Conservation (phyloP, 495 filamentous ascomycete genomes). For the Xylaria intraflava region DNA sequence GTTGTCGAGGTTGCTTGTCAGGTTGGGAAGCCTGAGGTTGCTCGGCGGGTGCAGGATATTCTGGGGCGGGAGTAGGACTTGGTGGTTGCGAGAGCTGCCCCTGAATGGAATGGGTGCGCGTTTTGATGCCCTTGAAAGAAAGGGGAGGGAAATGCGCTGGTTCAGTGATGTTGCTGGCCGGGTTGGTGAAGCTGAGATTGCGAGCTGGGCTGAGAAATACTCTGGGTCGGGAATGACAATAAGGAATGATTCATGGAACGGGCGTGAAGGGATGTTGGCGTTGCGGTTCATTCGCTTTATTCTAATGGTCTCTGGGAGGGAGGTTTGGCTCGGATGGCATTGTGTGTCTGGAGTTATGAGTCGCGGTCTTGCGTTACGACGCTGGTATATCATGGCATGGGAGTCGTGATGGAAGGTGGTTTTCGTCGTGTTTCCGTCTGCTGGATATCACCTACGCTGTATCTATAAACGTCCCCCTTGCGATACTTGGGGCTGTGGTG, state of each 20-base stretch:
- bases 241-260: not conserved
- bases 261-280: too few relatives aligned
- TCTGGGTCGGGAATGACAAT: not conserved
- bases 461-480: not conserved
- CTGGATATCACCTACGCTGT: slow-evolving; percentile 1
- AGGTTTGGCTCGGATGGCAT: not conserved
- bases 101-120: too few relatives aligned
- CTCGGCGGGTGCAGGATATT: slow-evolving; percentile 35
- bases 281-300: too few relatives aligned
- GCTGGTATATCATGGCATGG: not conserved
- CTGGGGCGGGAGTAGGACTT: slow-evolving; percentile 21
- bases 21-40: slow-evolving; percentile 37
- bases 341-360: not conserved
- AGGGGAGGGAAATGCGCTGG: too few relatives aligned
- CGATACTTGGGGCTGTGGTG: not conserved
- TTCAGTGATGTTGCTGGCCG: too few relatives aligned
- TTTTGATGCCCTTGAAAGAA: too few relatives aligned
- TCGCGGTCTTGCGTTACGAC: not conserved
- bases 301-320: too few relatives aligned
- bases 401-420: not conserved
- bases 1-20: slow-evolving; percentile 45
- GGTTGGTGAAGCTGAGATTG: too few relatives aligned
- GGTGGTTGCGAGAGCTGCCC: too few relatives aligned
- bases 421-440: not conserved
- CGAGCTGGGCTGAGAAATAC: too few relatives aligned